Evolutionary conservation across 108 stramenopile species (phyloP).

Genomic region (Skeletonema menzelii): DNA sequence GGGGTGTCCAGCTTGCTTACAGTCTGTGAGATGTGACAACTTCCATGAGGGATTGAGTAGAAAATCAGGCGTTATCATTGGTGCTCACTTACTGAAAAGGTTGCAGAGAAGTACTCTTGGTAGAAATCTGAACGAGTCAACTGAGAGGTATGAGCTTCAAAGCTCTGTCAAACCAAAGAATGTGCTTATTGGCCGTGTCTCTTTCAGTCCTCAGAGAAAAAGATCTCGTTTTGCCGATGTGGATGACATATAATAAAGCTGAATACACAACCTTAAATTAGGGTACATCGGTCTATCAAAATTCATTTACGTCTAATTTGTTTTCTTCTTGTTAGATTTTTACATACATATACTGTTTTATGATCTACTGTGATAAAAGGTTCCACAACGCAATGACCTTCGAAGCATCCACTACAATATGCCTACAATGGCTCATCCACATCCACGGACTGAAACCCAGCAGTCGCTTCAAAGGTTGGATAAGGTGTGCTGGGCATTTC

Average conservation of each 20-base stretch:
- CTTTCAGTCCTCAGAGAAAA: constrained; percentile 27
- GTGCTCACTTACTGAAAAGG: constrained; percentile 56
- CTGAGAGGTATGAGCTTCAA: constrained; percentile 1
- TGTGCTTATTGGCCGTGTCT: constrained; percentile 39
- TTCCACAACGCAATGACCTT: not conserved
- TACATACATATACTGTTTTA: too few relatives aligned
- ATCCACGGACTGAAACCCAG: not conserved
- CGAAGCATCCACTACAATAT: too few relatives aligned
- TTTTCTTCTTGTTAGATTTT: too few relatives aligned
- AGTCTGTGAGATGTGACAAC: constrained; percentile 71
- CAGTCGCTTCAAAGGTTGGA: not conserved
- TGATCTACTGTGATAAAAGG: not conserved
- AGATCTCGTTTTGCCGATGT: constrained; percentile 35
- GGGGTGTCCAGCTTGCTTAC: constrained; percentile 85
- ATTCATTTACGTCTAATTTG: not conserved
- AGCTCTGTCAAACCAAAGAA: constrained; percentile 18
- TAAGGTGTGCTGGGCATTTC: not conserved
- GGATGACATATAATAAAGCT: constrained; percentile 20
- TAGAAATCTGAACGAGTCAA: not conserved
- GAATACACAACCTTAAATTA: not conserved
- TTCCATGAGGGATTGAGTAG: constrained; percentile 66
- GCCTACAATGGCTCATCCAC: too few relatives aligned
- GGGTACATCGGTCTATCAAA: not conserved
- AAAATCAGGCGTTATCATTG: constrained; percentile 53
- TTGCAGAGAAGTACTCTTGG: constrained; percentile 51